Conservation (phyloP, 352 stramenopile species). For the Globisporangium recalcitrans region DNA sequence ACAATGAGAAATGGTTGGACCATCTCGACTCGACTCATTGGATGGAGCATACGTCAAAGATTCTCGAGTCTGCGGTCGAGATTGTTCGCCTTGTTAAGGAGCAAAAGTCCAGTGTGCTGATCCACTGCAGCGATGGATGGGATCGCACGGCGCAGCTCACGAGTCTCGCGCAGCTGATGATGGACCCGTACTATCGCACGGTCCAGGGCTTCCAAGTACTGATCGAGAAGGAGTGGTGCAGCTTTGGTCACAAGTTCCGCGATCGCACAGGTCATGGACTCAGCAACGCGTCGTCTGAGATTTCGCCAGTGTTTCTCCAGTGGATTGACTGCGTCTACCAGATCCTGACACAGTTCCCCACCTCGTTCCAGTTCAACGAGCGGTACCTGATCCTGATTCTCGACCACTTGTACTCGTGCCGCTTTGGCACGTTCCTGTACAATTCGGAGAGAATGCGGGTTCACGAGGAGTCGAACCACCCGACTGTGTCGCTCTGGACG, state of each 20-base stretch:
- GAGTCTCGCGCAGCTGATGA: conserved; percentile 75
- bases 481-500: conserved; percentile 75
- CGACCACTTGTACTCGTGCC: conserved; percentile 78
- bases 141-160: conserved; percentile 91
- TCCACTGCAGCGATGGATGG: conserved; percentile 99
- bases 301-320: conserved; percentile 96
- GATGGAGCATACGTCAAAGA: conserved; percentile 74
- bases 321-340: conserved; percentile 89
- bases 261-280: conserved; percentile 62
- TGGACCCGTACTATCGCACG: conserved; percentile 90
- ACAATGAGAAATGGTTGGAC: conserved; percentile 77
- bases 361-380: conserved; percentile 84
- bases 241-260: conserved; percentile 87
- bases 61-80: conserved; percentile 78
- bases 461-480: conserved; percentile 39
- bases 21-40: conserved; percentile 66
- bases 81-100: conserved; percentile 77
- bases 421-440: conserved; percentile 94
- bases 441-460: conserved; percentile 86
- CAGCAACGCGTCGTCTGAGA: conserved; percentile 82
- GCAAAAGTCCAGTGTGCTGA: conserved; percentile 89
- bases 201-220: conserved; percentile 80
- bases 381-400: conserved; percentile 76
- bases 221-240: conserved; percentile 89
- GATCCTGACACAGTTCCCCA: conserved; percentile 66